phyloP scores from a whole-genome alignment of 306 rosid genomes.

The Dalbergia cultrata region DNA sequence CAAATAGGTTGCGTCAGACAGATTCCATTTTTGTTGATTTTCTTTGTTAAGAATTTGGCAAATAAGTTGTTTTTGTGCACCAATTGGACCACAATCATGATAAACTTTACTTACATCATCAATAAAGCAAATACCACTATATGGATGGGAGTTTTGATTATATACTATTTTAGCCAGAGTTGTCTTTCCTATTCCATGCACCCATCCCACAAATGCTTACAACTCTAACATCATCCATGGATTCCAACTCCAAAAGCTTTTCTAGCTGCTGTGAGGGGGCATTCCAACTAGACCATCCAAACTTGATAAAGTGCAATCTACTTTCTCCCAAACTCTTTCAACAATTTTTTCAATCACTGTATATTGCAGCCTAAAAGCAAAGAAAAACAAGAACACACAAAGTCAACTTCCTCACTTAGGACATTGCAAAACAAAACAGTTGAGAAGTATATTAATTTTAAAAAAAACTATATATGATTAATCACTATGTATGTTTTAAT shows the following conservation, averaged over 20 bases:
- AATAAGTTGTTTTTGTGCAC: neutral
- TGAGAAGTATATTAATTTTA: neutral
- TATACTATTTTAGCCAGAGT: neutral
- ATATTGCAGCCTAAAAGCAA: neutral
- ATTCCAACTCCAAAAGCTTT: neutral
- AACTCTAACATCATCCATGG: neutral
- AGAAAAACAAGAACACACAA: neutral
- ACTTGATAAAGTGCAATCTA: slow-evolving; percentile 17
- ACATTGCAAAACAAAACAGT: neutral
- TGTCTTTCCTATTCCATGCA: slow-evolving; percentile 22
- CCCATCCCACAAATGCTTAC: slow-evolving; percentile 36
- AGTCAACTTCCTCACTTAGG: neutral
- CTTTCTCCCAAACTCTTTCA: neutral
- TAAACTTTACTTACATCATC: slow-evolving; percentile 28
- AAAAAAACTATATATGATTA: no score
- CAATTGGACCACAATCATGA: neutral
- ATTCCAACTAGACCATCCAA: slow-evolving; percentile 15
- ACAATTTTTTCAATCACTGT: slow-evolving; percentile 26
- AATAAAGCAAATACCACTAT: neutral
- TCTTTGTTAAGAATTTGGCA: neutral
- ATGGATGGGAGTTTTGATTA: neutral
- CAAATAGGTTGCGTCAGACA: neutral
- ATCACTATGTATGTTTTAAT: no score
- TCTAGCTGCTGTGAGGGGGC: slow-evolving; percentile 13
- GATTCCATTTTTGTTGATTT: neutral